Base-by-base conservation (phyloP, 345 rosid species). In the Salix koriyanagi region DNA sequence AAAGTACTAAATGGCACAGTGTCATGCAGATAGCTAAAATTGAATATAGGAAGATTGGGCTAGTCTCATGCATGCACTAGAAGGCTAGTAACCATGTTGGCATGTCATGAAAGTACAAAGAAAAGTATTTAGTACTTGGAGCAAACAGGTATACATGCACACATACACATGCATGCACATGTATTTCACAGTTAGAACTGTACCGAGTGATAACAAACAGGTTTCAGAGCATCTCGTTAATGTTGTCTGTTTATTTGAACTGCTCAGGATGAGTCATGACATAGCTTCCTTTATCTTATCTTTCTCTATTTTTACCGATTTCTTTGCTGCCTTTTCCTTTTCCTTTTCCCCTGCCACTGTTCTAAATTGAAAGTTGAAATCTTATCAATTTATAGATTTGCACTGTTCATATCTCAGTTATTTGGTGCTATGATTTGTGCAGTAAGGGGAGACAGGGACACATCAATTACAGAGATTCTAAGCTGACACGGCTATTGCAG, bases 381-480 rank as follows among this genome's bases (percentile, higher is more conserved):
- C 69, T 69, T 46, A 12, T 21, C 46, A 26, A 48, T 19, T 71
- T 16, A 69, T 60, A 50, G 3, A 41, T 54, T 77, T 60, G 25
- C 39, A 21, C 65, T 23, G 44, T 41, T 69, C 64, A 18, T 44
- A 12, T 41, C 77, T 81, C 65, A 67, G 67, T 54, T 71, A 50
- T 69, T 37, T 77, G 75, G 73, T 78, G 25, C 54, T 65, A 66
- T 79, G 70, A 65, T 81, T 71, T 73, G 76, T 86, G 86, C 89
- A 95, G 99, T 84, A 95, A 90, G 36, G 97, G 99, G 76, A 89
- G 94, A 84, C 88, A 85, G 25, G 99, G 99, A 69, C 98, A 95
- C 84, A 89, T 95, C 87, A 95, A 95, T 76, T 95, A 89, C 79
- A 85, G 99, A 90, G 99, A 95, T 83, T 95, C 99, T 68, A 95